phyloP scores from a whole-genome alignment of 2,329 filamentous ascomycete species.

The Xylaria sp. region DNA sequence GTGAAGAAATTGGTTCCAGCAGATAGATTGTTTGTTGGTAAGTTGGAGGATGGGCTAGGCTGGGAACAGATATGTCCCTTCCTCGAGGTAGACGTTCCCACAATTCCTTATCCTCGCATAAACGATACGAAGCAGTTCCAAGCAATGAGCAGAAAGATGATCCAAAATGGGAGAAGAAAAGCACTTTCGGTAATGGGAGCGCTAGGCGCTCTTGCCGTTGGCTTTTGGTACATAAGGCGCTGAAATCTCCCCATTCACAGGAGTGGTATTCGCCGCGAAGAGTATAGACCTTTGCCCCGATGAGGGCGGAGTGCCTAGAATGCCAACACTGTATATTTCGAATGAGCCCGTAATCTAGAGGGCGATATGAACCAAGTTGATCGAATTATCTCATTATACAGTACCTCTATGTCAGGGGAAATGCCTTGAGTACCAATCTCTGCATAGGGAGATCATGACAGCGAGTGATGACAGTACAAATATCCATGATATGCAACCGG shows the following conservation, averaged over 20 bases:
- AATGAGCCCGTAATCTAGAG: neutral
- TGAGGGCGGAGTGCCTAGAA: neutral
- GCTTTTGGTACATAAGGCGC: conserved; percentile 14
- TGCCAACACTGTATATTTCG: neutral
- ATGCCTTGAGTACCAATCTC: conserved; percentile 21
- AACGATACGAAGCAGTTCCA: conserved; percentile 27
- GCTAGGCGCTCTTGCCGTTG: conserved; percentile 1
- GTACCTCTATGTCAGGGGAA: conserved; percentile 19
- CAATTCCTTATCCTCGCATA: conserved; percentile 23
- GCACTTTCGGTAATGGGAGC: neutral
- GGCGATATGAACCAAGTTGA: neutral
- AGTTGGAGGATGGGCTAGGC: conserved; percentile 24
- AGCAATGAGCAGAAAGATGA: neutral
- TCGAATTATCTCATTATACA: neutral
- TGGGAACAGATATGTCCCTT: conserved; percentile 31
- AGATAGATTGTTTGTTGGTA: conserved; percentile 24
- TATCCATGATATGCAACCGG: conserved; percentile 38
- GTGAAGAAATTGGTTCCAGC: conserved; percentile 23
- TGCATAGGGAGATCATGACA: conserved; percentile 31
- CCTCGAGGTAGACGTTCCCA: conserved; percentile 19
- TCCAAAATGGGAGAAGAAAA: conserved; percentile 8
- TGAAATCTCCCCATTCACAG: neutral
- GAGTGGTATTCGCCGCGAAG: neutral
- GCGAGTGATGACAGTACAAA: conserved; percentile 36
- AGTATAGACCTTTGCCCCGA: neutral